Conservation (phyloP, 2,329 filamentous ascomycete genomes). For the Alternaria dauci region DNA sequence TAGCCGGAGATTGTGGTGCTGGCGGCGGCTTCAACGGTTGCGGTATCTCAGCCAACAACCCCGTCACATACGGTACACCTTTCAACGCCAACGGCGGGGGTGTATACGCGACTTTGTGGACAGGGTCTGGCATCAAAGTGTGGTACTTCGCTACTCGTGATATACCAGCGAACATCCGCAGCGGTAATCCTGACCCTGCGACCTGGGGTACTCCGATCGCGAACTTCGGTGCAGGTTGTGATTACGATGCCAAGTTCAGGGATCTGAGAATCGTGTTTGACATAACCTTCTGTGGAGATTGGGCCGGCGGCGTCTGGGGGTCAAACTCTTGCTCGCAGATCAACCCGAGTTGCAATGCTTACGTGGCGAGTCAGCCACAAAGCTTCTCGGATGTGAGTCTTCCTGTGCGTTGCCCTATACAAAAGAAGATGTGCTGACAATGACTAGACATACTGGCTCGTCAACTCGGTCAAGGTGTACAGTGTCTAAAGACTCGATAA, state of each 20-base stretch:
- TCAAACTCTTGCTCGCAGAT: constrained; percentile 38
- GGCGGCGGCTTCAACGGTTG: constrained; percentile 47
- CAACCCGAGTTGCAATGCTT: constrained; percentile 49
- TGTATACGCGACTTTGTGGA: constrained; percentile 56
- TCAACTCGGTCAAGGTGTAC: constrained; percentile 53
- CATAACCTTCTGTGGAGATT: constrained; percentile 64
- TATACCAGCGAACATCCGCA: constrained; percentile 55
- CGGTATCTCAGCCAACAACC: constrained; percentile 36
- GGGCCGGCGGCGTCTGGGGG: constrained; percentile 60
- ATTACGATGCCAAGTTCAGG: constrained; percentile 47
- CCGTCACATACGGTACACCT: constrained; percentile 47
- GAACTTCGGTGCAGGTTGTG: constrained; percentile 47
- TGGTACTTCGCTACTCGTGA: constrained; percentile 55
- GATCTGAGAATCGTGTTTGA: constrained; percentile 57
- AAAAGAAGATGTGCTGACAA: constrained; percentile 13
- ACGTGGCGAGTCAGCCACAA: constrained; percentile 50
- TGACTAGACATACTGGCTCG: constrained; percentile 48
- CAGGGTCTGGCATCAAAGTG: constrained; percentile 54
- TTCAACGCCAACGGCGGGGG: constrained; percentile 55
- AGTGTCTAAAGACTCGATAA: constrained; percentile 29
- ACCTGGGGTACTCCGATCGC: constrained; percentile 55
- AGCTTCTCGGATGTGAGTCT: constrained; percentile 46
- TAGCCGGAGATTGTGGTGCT: constrained; percentile 49
- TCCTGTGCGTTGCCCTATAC: accelerated
- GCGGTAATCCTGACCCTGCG: constrained; percentile 52